phyloP scores from a whole-genome alignment of 1,284 basidiomycete genomes.

The Irpex sp. region DNA sequence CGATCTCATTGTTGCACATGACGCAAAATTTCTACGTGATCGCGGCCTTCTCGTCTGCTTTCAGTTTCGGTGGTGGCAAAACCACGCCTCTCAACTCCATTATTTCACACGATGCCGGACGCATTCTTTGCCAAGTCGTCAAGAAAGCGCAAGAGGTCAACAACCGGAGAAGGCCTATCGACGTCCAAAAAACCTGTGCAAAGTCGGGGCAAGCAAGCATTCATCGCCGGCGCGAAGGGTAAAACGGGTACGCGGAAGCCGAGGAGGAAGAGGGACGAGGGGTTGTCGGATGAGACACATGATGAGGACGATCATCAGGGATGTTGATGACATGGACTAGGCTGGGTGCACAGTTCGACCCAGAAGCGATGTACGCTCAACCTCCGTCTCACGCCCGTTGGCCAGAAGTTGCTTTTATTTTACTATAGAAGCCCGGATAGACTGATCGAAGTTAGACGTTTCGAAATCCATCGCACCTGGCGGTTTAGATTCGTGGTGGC shows the following conservation, averaged over 20 bases:
- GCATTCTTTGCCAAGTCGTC: slow-evolving; percentile 69
- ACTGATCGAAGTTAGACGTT: slow-evolving; percentile 31
- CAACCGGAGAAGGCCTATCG: slow-evolving; percentile 19
- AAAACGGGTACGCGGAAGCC: slow-evolving; percentile 16
- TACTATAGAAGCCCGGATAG: slow-evolving; percentile 60
- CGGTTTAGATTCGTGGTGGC: neutral
- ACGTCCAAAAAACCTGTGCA: slow-evolving; percentile 22
- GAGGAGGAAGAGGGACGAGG: slow-evolving; percentile 55
- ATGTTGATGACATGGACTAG: slow-evolving; percentile 78
- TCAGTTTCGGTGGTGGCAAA: neutral
- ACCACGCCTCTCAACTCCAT: neutral
- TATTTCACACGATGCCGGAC: slow-evolving; percentile 55
- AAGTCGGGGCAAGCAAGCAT: slow-evolving; percentile 7
- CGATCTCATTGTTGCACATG: neutral
- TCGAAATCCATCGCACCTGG: slow-evolving; percentile 2
- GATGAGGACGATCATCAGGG: slow-evolving; percentile 45
- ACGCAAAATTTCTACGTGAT: slow-evolving; percentile 1
- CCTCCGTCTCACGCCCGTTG: slow-evolving; percentile 76
- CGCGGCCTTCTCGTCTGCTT: neutral
- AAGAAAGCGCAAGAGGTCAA: slow-evolving; percentile 61
- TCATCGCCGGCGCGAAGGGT: neutral
- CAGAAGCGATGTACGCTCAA: slow-evolving; percentile 75
- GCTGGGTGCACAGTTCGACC: slow-evolving; percentile 78
- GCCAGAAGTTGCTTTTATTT: slow-evolving; percentile 67
- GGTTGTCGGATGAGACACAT: slow-evolving; percentile 61